Base-by-base conservation (phyloP, 2,329 filamentous ascomycete genomes). In the Phoma sp. region DNA sequence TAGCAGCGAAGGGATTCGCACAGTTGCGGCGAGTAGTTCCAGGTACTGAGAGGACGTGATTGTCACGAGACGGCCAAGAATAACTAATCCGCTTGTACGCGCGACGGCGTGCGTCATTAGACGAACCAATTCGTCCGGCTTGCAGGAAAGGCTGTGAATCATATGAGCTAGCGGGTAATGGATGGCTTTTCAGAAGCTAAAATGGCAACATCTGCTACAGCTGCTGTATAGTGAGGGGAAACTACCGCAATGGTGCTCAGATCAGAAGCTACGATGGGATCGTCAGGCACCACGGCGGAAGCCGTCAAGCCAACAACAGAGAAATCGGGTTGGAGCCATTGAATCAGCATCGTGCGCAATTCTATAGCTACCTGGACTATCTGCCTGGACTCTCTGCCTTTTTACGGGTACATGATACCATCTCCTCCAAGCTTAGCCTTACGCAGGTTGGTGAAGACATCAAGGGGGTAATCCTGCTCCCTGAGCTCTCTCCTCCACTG, bases 371-470 rank as follows among this genome's bases (percentile, higher is more conserved):
- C 40, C 25, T 27, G 24, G 37, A 13, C 41, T 42, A 47, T 29
- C 30, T 2, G 18, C 18, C 18, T 29, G 29, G 11, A 23, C 25
- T 43, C 32, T 33, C 14, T 37, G 24, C 37, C 36, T 24, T 29
- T 48, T 46, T 59, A 67, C 18, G 65, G 63, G 61, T 58, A 68
- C 67, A 72, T 70, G 22, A 69, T 59, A 11, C 62, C 65, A 40
- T 61, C 55, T 22, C 49, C 59, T 23, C 58, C 43, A 36, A 69
- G 41, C 46, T 62, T 64, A 24, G 46, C 46, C 22, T 60, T 49
- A 9, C 51, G 60, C 60, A 69, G 36, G 55, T 74, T 67, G 1
- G 72, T 73, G 38, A 64, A 73, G 13, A 75, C 57, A 57, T 74
- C 70, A 39, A 75, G 43, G 40, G 71, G 70, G 54, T 74, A 75